Base-by-base conservation (phyloP, 805 yeast species). In the Monosporozyma servazzii region DNA sequence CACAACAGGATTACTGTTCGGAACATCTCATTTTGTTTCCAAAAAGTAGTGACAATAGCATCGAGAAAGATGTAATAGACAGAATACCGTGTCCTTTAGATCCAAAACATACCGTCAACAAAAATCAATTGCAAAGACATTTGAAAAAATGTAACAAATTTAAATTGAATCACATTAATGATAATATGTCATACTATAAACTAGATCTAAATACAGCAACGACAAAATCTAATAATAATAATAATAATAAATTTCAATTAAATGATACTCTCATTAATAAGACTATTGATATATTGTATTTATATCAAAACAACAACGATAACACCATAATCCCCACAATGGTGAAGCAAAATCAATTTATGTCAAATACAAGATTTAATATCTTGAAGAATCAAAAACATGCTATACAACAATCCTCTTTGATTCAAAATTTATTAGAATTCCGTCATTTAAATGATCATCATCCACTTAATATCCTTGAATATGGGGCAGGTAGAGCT, bases 401-500 rank as follows among this genome's bases (percentile, higher is more conserved):
- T 68, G 84, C 91, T 0, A 63, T 75, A 3, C 97, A 89, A 64
- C 97, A 89, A 64, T 76, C 89, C 0, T 84, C 95, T 1, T 64
- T 89, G 52, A 84, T 86, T 15, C 88, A 86, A 1, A 85, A 85
- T 54, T 65, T 89, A 59, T 71, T 75, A 23, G 63, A 67, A 4
- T 55, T 65, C 15, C 61, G 6, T 10, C 8, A 25, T 7, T 25
- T 10, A 17, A 18, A 7, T n/a, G 13, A 17, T 13, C 23, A 15
- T 15, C 18, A 17, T 13, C 29, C 29, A 9, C 9, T 20, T 1
- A 23, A 23, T 25, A 4, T 49, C 1, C 29, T 49, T 9, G 97
- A 89, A 66, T 88, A 88, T 71, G 97, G 97, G 0, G 86, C 96
- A 65, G 97, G 97, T 0, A 78, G 90, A 55, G 96, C 87, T 1